phyloP scores from a whole-genome alignment of 768 basidiomycete species.

The Calocera cornea region DNA sequence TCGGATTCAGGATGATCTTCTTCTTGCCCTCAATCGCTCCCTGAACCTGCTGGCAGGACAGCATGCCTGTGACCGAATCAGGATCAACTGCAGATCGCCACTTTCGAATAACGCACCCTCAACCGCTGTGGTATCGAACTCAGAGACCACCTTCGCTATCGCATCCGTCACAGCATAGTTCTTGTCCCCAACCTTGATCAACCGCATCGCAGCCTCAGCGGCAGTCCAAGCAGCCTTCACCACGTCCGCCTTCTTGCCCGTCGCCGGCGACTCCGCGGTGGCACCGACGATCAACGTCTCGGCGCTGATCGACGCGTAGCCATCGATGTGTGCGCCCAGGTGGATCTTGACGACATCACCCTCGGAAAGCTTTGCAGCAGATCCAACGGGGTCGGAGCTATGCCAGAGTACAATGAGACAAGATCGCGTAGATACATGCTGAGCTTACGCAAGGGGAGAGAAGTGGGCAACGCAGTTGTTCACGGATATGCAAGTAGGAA shows the following conservation, averaged over 20 bases:
- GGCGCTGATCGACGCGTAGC: conserved; percentile 83
- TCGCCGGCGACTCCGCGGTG: conserved; percentile 55
- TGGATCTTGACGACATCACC: conserved; percentile 93
- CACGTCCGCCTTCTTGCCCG: conserved; percentile 78
- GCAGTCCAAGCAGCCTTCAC: conserved; percentile 89
- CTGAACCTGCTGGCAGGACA: conserved; percentile 88
- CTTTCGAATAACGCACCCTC: conserved; percentile 47
- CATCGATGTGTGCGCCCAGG: conserved; percentile 95
- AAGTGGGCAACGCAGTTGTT: conserved; percentile 95
- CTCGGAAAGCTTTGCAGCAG: conserved; percentile 42
- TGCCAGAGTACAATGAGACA: neutral
- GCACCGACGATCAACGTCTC: conserved; percentile 88
- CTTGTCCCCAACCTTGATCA: conserved; percentile 82
- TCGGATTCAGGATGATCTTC: conserved; percentile 82
- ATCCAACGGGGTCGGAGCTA: neutral
- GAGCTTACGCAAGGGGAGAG: conserved; percentile 76
- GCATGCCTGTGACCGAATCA: conserved; percentile 49
- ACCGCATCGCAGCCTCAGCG: conserved; percentile 81
- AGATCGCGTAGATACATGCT: conserved; percentile 6
- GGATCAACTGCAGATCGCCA: conserved; percentile 1
- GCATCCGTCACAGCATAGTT: conserved; percentile 91
- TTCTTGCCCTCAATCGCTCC: conserved; percentile 95
- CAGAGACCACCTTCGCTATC: conserved; percentile 54
- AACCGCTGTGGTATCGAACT: conserved; percentile 80
- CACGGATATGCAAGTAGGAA: conserved; percentile 86